Base-by-base conservation (phyloP, 1,284 basidiomycete genomes). In the Ustilago curta region DNA sequence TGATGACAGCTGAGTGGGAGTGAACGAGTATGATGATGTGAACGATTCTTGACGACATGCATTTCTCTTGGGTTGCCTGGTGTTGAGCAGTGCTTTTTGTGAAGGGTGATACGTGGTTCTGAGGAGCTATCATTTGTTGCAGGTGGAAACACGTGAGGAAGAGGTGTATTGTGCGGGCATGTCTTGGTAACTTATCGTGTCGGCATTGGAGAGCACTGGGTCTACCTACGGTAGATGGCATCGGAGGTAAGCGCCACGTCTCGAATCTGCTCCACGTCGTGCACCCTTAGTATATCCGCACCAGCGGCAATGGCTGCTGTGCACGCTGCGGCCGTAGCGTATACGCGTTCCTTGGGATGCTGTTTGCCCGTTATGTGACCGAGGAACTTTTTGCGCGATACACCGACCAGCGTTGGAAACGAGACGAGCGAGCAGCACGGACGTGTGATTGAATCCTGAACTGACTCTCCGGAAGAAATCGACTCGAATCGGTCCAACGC, bases 291-390 rank as follows among this genome's bases (percentile, higher is more conserved):
- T 0, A 95, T 86, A 62, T 90, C 88, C 0, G 90, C 90, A 0
- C 91, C 79, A 78, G 92, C 91, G 70, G 91, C 90, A 8, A 94
- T 89, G 31, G 92, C 92, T 75, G 90, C 91, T 0, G 91, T 86
- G 32, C 93, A 91, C 4, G 91, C 89, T 0, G 92, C 92, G 0
- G 92, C 91, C 16, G 95, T 97, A 2, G 93, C 95, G 86, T 89
- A 92, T 0, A 87, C 88, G 9, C 95, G 87, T 65, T 94, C 91
- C 59, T 87, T 88, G 0, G 93, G 85, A 47, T 88, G 88, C 35
- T 45, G 88, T 86, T 45, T 86, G 79, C 70, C 79, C 35, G 81
- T 79, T 14, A 83, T 62, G 39, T 60, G 57, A 21, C 78, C 80
- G 11, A 84, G 65, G 71, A 84, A 84, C 60, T 71, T 75, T 52